These are phyloP conservation scores for Hysterangium stoloniferum DNA, from an alignment of 768 basidiomycete species.

Conservation along the genomic window DNA sequence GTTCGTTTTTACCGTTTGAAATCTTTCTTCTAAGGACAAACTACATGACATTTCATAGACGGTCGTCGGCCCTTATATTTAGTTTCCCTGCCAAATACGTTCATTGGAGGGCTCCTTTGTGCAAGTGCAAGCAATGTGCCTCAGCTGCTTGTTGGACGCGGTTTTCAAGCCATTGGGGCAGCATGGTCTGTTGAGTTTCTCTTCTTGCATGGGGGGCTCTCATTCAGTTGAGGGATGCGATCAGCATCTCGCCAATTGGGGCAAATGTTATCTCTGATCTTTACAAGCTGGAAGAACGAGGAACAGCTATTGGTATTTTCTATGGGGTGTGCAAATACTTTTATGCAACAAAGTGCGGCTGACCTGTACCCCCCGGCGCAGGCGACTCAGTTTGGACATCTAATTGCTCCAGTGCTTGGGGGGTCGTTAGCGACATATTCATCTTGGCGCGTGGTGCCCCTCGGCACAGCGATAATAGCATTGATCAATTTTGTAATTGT, in stretches of 20 bases:
- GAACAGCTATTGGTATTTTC: slow-evolving; percentile 47
- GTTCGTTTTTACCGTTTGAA: slow-evolving; percentile 23
- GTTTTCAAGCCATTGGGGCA: slow-evolving; percentile 59
- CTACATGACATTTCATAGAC: slow-evolving; percentile 41
- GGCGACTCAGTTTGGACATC: slow-evolving; percentile 25
- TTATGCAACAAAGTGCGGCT: not conserved
- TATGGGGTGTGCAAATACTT: slow-evolving; percentile 21
- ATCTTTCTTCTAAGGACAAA: too few species aligned
- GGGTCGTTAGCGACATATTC: slow-evolving; percentile 5
- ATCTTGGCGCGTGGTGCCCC: slow-evolving; percentile 61
- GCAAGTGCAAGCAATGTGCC: slow-evolving; percentile 36
- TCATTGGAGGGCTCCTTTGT: slow-evolving; percentile 53
- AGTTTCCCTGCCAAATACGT: slow-evolving; percentile 47
- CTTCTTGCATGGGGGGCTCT: too few species aligned
- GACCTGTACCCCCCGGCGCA: not conserved
- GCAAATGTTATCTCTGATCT: slow-evolving; percentile 39
- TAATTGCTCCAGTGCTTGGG: slow-evolving; percentile 12
- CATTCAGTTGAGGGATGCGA: not conserved
- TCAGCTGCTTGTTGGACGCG: slow-evolving; percentile 50
- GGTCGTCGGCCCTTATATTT: slow-evolving; percentile 61
- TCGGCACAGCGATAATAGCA: slow-evolving; percentile 33
- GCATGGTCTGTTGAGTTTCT: too few species aligned
- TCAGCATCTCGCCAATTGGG: slow-evolving; percentile 34
- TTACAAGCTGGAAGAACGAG: slow-evolving; percentile 10
- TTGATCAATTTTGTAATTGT: slow-evolving; percentile 34